Percentiles rank a stretch among this genome's conserved stretches.
Conservation (phyloP, 441 rosid species). For the Erodium moschatum region DNA sequence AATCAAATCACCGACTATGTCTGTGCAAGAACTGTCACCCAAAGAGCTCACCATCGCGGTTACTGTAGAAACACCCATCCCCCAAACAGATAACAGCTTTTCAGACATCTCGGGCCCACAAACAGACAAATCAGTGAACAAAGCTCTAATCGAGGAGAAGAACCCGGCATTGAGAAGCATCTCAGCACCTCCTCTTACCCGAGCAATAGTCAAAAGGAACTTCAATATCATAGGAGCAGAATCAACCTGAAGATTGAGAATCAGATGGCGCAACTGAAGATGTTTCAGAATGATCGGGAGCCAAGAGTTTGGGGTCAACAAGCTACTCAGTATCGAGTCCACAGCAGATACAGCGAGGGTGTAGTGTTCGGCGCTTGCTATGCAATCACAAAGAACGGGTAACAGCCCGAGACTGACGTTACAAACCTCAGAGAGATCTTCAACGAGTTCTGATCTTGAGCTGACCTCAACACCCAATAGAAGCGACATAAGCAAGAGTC, state of each 20-base stretch:
- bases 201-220: constrained; percentile 71
- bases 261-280: constrained; percentile 53
- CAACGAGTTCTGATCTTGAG: constrained; percentile 27
- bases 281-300: constrained; percentile 69
- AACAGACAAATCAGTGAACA: constrained; percentile 47
- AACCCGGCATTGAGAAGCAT: constrained; percentile 73
- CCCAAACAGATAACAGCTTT: constrained; percentile 62
- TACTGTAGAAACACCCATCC: constrained; percentile 73
- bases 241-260: constrained; percentile 56
- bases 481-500: constrained; percentile 54
- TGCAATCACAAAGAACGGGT: constrained; percentile 63
- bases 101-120: constrained; percentile 40
- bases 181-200: constrained; percentile 74
- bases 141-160: constrained; percentile 50
- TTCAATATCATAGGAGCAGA: constrained; percentile 49
- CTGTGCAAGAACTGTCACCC: constrained; percentile 40
- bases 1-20: constrained; percentile 50
- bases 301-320: constrained; percentile 70
- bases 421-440: constrained; percentile 54
- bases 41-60: constrained; percentile 72
- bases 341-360: constrained; percentile 53
- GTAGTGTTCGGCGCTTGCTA: constrained; percentile 42
- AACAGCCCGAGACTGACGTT: constrained; percentile 57
- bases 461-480: constrained; percentile 44
- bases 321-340: constrained; percentile 49